Conservation (phyloP, 192 early-diverging fungal genomes). For the Piromyces sp. region DNA sequence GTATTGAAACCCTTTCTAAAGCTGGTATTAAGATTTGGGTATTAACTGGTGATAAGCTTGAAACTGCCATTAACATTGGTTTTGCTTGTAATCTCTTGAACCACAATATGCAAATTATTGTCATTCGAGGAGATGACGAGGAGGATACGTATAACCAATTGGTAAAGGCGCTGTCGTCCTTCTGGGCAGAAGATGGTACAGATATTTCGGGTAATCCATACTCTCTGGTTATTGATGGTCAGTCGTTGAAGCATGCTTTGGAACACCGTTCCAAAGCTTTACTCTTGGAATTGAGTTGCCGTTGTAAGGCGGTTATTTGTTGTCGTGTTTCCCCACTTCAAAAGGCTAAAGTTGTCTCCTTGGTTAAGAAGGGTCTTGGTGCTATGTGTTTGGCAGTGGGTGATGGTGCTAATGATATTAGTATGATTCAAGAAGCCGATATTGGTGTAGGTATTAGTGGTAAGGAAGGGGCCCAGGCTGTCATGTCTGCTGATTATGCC, state of each 20-base stretch:
- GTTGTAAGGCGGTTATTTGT: slow-evolving; percentile 65
- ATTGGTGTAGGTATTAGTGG: slow-evolving; percentile 39
- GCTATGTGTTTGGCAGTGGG: slow-evolving; percentile 49
- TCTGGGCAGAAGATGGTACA: slow-evolving; percentile 27
- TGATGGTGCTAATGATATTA: slow-evolving; percentile 43
- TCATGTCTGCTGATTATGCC: slow-evolving; percentile 87
- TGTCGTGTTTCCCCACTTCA: slow-evolving; percentile 85
- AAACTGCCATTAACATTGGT: slow-evolving; percentile 97
- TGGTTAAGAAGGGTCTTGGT: slow-evolving; percentile 64
- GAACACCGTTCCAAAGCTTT: slow-evolving; percentile 36
- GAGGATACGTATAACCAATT: slow-evolving; percentile 31
- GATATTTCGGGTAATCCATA: slow-evolving; percentile 2
- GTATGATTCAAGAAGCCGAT: slow-evolving; percentile 46
- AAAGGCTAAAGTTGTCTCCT: slow-evolving; percentile 83
- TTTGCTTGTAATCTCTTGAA: slow-evolving; percentile 47
- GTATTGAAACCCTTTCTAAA: slow-evolving; percentile 58
- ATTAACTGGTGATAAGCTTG: slow-evolving; percentile 91
- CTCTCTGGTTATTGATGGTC: slow-evolving; percentile 37
- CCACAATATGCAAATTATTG: slow-evolving; percentile 26
- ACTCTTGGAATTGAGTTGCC: slow-evolving; percentile 32
- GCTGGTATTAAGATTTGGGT: slow-evolving; percentile 97
- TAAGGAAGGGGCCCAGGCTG: slow-evolving; percentile 62
- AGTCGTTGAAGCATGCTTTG: slow-evolving; percentile 42
- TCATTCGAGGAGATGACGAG: slow-evolving; percentile 25
- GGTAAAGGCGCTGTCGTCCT: slow-evolving; percentile 31